Conservation (phyloP, 305 asterid genomes). For the Euphrasia arctica region DNA sequence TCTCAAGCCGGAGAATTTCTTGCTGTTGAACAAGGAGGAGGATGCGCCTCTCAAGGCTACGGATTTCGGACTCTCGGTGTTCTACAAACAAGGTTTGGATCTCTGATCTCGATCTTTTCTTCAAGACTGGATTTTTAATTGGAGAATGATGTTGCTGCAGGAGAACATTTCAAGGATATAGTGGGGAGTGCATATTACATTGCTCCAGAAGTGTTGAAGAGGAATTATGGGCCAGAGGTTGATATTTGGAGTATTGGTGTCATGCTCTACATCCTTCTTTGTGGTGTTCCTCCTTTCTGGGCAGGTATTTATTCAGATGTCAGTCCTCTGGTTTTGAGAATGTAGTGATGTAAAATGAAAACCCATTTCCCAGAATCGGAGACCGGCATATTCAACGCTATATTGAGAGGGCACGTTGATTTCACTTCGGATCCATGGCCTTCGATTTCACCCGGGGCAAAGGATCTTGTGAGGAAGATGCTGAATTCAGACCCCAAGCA, state of each 20-base stretch:
- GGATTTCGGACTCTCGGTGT: slow-evolving; percentile 81
- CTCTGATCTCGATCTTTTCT: not conserved
- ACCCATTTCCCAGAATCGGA: slow-evolving; percentile 49
- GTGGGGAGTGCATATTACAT: slow-evolving; percentile 90
- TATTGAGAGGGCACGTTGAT: slow-evolving; percentile 64
- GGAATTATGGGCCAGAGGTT: slow-evolving; percentile 79
- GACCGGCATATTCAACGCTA: slow-evolving; percentile 78
- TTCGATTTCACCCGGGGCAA: slow-evolving; percentile 67
- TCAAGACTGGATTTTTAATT: too few relatives aligned
- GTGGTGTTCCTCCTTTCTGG: slow-evolving; percentile 95
- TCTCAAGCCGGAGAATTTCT: slow-evolving; percentile 88
- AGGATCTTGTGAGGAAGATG: slow-evolving; percentile 81
- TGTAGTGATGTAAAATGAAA: not conserved
- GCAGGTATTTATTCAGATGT: slow-evolving; percentile 44
- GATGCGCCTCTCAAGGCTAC: slow-evolving; percentile 85
- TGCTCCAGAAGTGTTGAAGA: slow-evolving; percentile 83
- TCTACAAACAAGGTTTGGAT: slow-evolving; percentile 65
- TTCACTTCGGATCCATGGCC: slow-evolving; percentile 89
- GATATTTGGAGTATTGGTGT: slow-evolving; percentile 94
- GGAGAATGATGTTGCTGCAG: slow-evolving; percentile 29
- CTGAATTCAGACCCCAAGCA: slow-evolving; percentile 66
- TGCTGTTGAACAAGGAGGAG: slow-evolving; percentile 65
- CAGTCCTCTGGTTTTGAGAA: not conserved
- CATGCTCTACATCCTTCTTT: slow-evolving; percentile 79
- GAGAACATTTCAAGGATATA: slow-evolving; percentile 71